phyloP scores from a whole-genome alignment of 805 yeast genomes.

The Candida ortonii region DNA sequence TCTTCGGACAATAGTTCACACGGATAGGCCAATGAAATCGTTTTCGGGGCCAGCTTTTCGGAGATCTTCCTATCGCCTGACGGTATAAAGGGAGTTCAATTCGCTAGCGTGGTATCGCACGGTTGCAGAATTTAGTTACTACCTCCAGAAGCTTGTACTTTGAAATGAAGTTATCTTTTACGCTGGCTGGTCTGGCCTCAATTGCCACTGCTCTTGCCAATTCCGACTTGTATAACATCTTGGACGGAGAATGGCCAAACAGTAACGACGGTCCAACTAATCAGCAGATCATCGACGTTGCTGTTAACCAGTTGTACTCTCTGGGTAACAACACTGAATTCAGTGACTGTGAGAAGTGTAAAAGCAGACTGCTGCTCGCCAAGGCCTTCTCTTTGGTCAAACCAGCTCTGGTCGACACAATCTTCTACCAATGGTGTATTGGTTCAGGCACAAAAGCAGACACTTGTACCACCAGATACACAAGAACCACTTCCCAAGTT shows the following conservation, averaged over 20 bases:
- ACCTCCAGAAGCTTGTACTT: too few species aligned
- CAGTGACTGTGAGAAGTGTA: constrained; percentile 36
- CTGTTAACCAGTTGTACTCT: constrained; percentile 5
- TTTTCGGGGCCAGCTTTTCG: too few species aligned
- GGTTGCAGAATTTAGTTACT: too few species aligned
- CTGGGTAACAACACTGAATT: constrained; percentile 14
- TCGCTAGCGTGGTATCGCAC: too few species aligned
- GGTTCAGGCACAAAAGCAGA: constrained; percentile 28
- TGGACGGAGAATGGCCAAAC: constrained; percentile 4
- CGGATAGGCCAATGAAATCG: too few species aligned
- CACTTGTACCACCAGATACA: constrained; percentile 33
- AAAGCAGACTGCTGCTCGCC: constrained; percentile 35
- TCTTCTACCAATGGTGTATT: constrained; percentile 44
- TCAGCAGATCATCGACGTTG: constrained; percentile 4
- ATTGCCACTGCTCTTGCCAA: too few species aligned
- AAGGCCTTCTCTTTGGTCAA: constrained; percentile 36
- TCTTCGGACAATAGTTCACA: too few species aligned
- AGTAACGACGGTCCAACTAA: constrained; percentile 4
- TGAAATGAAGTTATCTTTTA: too few species aligned
- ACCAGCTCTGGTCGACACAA: constrained; percentile 41
- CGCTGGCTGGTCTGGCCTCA: too few species aligned
- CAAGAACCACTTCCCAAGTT: constrained; percentile 38
- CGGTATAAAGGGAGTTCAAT: too few species aligned
- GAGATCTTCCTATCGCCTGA: too few species aligned
- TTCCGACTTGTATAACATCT: constrained; percentile 1